Base-by-base conservation (phyloP, 768 basidiomycete species). In the Guyanaporus albipodus region DNA sequence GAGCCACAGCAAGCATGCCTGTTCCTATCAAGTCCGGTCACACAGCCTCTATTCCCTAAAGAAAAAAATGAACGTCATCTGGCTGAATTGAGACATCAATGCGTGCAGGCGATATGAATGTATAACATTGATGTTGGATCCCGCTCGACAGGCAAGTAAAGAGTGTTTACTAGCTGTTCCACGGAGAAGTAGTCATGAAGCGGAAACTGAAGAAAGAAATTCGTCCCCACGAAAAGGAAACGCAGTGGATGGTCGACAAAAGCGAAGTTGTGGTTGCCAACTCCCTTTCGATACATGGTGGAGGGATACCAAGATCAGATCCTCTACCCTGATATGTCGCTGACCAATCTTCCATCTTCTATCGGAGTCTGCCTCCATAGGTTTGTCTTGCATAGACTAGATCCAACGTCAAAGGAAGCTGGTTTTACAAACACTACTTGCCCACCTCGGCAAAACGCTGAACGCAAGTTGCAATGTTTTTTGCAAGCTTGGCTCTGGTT, bases 271-370 rank as follows among this genome's bases (percentile, higher is more conserved):
- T 18, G 86, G 85, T 49, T 90, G 87, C 87, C 87, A 90, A 46
- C 81, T 83, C 10, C 87, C 87, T 66, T 86, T 79, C 11, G 86
- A 87, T 42, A 89, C 85, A 53, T 90, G 87, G 66, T 89, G 86
- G 44, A 89, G 78, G 55, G 85, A 84, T 54, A 90, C 83, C 36
- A 90, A 76, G 40, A 83, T 69, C 40, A 90, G 71, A 59, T 89
- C 79, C 23, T 84, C 83, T 4, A 85, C 67, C 29, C 63, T 75
- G 64, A 89, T 82, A 49, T 75, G 68, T 32, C 67, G 59, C 12
- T 62, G 55, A 14, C 83, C 84, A n/a, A 90, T 75, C 53, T 69
- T 73, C 86, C 84, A 90, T 22, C 68, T 64, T 9, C 60, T 58
- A 59, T 86, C 82, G 4, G 75, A 73, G 14, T 80, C 82, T 22